A percentile compares a stretch with the other conserved stretches of the same genome.
Evolutionary conservation across 805 yeast genomes (phyloP).

Genomic region (Saccharomycopsis guyanensis): DNA sequence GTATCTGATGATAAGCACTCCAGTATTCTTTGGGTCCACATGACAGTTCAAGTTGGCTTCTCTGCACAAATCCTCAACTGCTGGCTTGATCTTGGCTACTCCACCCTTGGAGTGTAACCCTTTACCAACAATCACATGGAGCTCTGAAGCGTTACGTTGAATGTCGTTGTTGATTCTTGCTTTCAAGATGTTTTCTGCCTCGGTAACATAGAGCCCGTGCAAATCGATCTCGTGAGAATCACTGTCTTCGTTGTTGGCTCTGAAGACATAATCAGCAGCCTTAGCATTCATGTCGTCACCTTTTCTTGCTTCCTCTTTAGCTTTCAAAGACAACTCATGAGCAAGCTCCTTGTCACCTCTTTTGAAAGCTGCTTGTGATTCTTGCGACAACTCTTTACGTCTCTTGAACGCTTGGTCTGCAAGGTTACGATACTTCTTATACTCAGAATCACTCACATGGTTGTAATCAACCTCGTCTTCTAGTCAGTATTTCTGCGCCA

Average conservation of each 20-base stretch:
- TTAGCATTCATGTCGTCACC: conserved; percentile 66
- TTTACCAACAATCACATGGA: conserved; percentile 87
- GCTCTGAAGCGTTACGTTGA: conserved; percentile 38
- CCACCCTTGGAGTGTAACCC: conserved; percentile 80
- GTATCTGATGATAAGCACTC: conserved; percentile 57
- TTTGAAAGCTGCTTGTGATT: conserved; percentile 73
- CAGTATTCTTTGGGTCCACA: conserved; percentile 66
- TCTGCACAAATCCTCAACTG: conserved; percentile 68
- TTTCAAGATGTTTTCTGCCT: conserved; percentile 72
- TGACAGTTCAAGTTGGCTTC: conserved; percentile 55
- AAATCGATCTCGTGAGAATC: conserved; percentile 80
- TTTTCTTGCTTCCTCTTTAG: conserved; percentile 48
- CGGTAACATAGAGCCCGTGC: conserved; percentile 86
- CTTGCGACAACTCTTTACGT: conserved; percentile 45
- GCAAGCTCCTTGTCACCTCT: conserved; percentile 70
- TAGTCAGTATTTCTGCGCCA: too few species aligned
- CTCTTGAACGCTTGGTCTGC: conserved; percentile 64
- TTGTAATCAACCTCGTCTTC: conserved; percentile 47
- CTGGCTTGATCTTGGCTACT: conserved; percentile 83
- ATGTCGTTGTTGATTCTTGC: conserved; percentile 64
- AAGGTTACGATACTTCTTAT: conserved; percentile 50
- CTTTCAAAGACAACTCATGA: conserved; percentile 59
- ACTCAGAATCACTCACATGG: conserved; percentile 63
- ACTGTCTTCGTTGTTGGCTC: conserved; percentile 84
- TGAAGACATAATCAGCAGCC: conserved; percentile 87